Percentiles rank a stretch among this genome's conserved stretches.
Conservation (phyloP, 495 filamentous ascomycete genomes). For the Melanomma pulvis-pyrius region DNA sequence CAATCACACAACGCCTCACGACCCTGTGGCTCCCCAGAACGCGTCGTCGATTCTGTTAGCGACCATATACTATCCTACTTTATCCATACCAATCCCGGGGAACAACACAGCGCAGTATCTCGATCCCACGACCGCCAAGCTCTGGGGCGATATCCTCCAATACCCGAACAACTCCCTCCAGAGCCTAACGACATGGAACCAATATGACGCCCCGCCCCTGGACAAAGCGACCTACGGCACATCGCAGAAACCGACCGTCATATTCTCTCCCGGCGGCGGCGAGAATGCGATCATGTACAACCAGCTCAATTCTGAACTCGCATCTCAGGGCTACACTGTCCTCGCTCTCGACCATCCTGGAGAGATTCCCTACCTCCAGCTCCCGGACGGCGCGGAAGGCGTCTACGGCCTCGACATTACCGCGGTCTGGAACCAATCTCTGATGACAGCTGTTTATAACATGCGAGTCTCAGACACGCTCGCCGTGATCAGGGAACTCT, state of each 20-base stretch:
- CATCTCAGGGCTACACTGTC: constrained; percentile 32
- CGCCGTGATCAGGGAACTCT: constrained; percentile 17
- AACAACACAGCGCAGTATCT: constrained; percentile 21
- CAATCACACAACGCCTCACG: constrained; percentile 30
- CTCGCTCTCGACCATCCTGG: constrained; percentile 29
- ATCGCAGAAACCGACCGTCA: constrained; percentile 11
- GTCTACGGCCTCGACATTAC: constrained; percentile 20
- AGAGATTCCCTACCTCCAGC: constrained; percentile 24
- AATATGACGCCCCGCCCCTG: constrained; percentile 2
- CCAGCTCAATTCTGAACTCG: constrained; percentile 11
- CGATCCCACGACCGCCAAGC: constrained; percentile 12
- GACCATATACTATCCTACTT: constrained; percentile 21
- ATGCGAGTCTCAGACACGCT: constrained; percentile 16
- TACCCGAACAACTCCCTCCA: constrained; percentile 11
- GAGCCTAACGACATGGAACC: constrained; percentile 14
- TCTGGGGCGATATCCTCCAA: constrained; percentile 10
- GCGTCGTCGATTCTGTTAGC: constrained; percentile 3
- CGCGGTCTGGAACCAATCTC: background rate
- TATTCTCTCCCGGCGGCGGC: constrained; percentile 27
- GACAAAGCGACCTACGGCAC: background rate
- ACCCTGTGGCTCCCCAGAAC: constrained; percentile 23
- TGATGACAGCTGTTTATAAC: constrained; percentile 1
- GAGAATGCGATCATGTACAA: constrained; percentile 19
- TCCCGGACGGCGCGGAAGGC: constrained; percentile 2
- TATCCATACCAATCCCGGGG: constrained; percentile 1